Conservation (phyloP, 257 asterid genomes). For the Lavandula angustifolia region DNA sequence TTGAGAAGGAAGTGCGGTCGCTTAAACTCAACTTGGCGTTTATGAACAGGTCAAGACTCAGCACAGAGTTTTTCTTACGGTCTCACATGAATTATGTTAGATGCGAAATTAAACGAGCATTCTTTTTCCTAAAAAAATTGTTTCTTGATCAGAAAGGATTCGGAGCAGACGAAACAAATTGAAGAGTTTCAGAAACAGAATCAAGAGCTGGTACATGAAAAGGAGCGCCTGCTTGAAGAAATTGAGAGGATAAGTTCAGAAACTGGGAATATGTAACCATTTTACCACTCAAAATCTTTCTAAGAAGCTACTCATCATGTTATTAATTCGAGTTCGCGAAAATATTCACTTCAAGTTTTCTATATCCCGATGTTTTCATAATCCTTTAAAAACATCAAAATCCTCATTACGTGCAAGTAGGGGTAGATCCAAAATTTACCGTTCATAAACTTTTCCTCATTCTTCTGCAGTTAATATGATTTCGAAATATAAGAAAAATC, state of each 20-base stretch:
- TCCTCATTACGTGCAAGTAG: too few species aligned
- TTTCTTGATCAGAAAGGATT: constrained; percentile 66
- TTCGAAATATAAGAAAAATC: too few species aligned
- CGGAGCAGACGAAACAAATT: constrained; percentile 86
- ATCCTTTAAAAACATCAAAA: neutral
- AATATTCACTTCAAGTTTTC: neutral
- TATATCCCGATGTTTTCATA: neutral
- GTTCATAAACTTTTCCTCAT: neutral
- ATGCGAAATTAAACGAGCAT: too few species aligned
- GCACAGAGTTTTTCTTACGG: neutral
- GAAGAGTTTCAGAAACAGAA: constrained; percentile 82
- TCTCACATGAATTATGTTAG: neutral
- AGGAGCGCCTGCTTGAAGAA: constrained; percentile 75
- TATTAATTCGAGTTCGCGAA: too few species aligned
- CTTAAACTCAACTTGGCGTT: constrained; percentile 86
- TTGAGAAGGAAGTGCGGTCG: constrained; percentile 90
- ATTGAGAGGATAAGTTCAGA: constrained; percentile 73
- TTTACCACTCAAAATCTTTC: constrained; percentile 16
- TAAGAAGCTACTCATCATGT: neutral
- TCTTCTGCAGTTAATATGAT: neutral
- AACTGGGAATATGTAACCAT: constrained; percentile 39
- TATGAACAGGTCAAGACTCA: constrained; percentile 76
- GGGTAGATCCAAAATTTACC: too few species aligned
- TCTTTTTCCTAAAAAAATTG: neutral
- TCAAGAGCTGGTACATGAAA: constrained; percentile 61